A percentile compares a stretch with the other conserved stretches of the same genome.
phyloP scores from a whole-genome alignment of 768 basidiomycete genomes.

The Termitomyces titanicus region DNA sequence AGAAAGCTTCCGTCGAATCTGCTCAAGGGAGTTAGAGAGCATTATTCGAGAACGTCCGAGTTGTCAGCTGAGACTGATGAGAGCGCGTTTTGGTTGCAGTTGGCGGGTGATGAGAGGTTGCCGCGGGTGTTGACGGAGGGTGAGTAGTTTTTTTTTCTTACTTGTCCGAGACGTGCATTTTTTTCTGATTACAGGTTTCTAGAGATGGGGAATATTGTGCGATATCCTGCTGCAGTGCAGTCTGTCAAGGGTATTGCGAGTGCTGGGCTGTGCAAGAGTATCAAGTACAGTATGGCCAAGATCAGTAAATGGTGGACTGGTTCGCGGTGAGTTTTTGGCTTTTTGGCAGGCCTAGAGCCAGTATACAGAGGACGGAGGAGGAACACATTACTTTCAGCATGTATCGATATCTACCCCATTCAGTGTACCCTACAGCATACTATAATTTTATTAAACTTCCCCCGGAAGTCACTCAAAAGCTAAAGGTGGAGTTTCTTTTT shows the following conservation, averaged over 20 bases:
- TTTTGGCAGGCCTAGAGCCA: constrained; percentile 6
- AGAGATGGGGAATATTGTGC: constrained; percentile 80
- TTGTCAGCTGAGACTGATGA: constrained; percentile 58
- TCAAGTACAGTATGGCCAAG: constrained; percentile 73
- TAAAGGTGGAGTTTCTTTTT: neutral
- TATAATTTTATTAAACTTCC: neutral
- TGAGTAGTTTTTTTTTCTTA: constrained; percentile 23
- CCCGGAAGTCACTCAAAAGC: too few relatives aligned
- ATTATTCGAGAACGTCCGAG: constrained; percentile 37
- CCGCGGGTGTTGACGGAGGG: constrained; percentile 50
- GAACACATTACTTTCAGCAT: constrained; percentile 5
- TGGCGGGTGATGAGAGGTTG: constrained; percentile 64
- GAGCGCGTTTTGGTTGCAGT: constrained; percentile 66
- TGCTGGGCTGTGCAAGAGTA: constrained; percentile 76
- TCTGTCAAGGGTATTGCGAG: constrained; percentile 82
- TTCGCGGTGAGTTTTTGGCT: constrained; percentile 9
- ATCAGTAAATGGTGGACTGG: constrained; percentile 80
- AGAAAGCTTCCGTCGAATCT: constrained; percentile 75
- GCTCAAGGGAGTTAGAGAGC: constrained; percentile 49
- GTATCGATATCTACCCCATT: constrained; percentile 9
- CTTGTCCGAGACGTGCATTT: neutral
- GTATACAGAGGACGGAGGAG: constrained; percentile 6
- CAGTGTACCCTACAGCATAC: constrained; percentile 7
- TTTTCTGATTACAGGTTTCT: neutral
- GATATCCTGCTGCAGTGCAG: constrained; percentile 81